Evolutionary conservation across 192 early-diverging fungal species (phyloP), one percentile per base, ranked within the genome.

Genomic region (Dissophora globulifera): DNA sequence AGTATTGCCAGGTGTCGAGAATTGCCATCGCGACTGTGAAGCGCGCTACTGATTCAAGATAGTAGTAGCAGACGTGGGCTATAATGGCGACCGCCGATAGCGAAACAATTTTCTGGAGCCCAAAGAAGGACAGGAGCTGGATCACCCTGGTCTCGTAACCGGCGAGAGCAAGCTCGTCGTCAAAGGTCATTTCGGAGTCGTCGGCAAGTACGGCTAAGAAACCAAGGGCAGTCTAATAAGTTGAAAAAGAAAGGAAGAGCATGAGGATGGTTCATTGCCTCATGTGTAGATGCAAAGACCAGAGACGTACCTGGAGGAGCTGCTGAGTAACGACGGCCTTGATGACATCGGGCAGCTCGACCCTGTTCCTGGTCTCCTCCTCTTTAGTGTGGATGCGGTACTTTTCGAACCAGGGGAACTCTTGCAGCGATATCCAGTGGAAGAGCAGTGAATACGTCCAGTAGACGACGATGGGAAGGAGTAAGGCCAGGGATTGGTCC

Each of bases 391-490:
- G 78, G 69, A 93, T 86, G 19, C 90, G 67, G 67, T 92, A 91
- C 51, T 86, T 69, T 60, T 93, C 92, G 43, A 91, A 74, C 40
- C 81, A 82, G 17, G 87, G 83, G 12, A 86, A 61, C 46, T 87
- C 72, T 11, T 82, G 62, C 45, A 58, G 66, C 16, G 89, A 88
- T 20, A 91, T 54, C 46, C 86, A 68, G 72, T 86, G 87, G 41
- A 88, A 88, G 33, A 86, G 65, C 4, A 88, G 78, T 1, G 86
- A 90, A 62, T 92, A 93, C 15, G 78, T 43, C 89, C 89, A 93
- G 66, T 93, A 93, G 23, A 81, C 65, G 3, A 81, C 56, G 25
- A 90, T 49, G 0, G 92, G 89, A n/a, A 84, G 54, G 29, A 86
- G 52, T 5, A 88, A 55, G 9, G 86, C 70, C 43, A 83, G 56